Percentiles rank a stretch among this genome's conserved stretches.
Conservation (phyloP, 2,329 filamentous ascomycete genomes). For the Neophaeococcomyces aloes region DNA sequence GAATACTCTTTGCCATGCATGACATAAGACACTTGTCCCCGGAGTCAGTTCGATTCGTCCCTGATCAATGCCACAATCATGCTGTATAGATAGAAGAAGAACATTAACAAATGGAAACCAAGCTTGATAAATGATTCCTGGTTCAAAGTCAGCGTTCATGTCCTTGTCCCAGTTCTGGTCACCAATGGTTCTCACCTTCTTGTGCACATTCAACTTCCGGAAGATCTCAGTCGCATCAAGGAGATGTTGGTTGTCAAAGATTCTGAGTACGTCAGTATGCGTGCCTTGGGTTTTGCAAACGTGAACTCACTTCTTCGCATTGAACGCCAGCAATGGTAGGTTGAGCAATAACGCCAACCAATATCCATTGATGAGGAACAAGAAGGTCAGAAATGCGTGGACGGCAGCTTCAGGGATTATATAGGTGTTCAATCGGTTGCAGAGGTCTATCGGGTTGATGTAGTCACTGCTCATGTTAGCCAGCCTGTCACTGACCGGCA, state of each 20-base stretch:
- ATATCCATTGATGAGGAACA: constrained; percentile 98
- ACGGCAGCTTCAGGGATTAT: constrained; percentile 97
- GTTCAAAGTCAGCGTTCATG: constrained; percentile 3
- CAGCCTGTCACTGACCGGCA: background rate
- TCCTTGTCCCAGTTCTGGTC: background rate
- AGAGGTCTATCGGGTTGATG: constrained; percentile 99
- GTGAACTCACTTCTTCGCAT: constrained; percentile 82
- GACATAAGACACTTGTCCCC: constrained; percentile 28
- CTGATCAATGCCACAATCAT: constrained; percentile 95
- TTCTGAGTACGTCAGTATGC: constrained; percentile 45
- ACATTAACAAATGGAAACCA: constrained; percentile 97
- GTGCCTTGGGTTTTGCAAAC: background rate
- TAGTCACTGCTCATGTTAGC: constrained; percentile 60
- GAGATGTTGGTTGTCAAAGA: constrained; percentile 92
- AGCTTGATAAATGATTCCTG: constrained; percentile 99
- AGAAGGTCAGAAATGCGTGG: constrained; percentile 85
- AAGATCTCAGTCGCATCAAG: constrained; percentile 98
- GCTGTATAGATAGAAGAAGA: constrained; percentile 99
- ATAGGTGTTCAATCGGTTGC: constrained; percentile 99
- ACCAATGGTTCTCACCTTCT: constrained; percentile 73
- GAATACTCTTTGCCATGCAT: constrained; percentile 25
- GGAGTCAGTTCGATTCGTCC: constrained; percentile 73
- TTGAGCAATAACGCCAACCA: constrained; percentile 91
- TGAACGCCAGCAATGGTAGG: constrained; percentile 82
- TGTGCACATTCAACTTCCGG: constrained; percentile 96